These are phyloP conservation scores for Fraxinus excelsior DNA, from an alignment of 257 asterid species.

Conservation along the genomic window DNA sequence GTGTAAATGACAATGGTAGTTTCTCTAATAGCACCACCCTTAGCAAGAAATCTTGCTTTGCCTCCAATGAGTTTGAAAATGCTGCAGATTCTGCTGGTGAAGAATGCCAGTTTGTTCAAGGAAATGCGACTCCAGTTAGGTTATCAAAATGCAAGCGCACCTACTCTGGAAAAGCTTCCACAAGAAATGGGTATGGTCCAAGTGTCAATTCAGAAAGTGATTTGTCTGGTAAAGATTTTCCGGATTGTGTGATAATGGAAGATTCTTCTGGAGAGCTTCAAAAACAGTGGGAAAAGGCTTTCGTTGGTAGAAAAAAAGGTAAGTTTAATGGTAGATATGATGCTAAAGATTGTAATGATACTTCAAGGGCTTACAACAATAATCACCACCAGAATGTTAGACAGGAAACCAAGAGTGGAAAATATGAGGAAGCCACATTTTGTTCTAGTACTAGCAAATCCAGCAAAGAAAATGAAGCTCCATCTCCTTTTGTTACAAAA, in stretches of 20 bases:
- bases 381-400: constrained; percentile 30
- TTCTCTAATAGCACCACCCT: constrained; percentile 46
- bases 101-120: constrained; percentile 49
- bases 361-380: constrained; percentile 27
- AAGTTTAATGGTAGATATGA: constrained; percentile 37
- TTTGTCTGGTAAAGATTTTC: constrained; percentile 48
- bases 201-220: constrained; percentile 43
- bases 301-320: constrained; percentile 50
- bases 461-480: constrained; percentile 28
- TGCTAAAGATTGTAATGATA: constrained; percentile 27
- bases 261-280: constrained; percentile 66
- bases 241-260: constrained; percentile 71
- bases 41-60: constrained; percentile 34
- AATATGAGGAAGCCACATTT: constrained; percentile 27
- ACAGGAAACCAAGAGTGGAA: constrained; percentile 23
- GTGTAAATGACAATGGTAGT: constrained; percentile 24
- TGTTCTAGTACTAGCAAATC: constrained; percentile 25
- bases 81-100: constrained; percentile 36
- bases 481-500: constrained; percentile 21
- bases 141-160: constrained; percentile 88
- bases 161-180: constrained; percentile 67
- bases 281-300: constrained; percentile 86
- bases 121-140: constrained; percentile 61
- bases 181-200: constrained; percentile 55
- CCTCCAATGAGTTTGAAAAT: constrained; percentile 26